These are phyloP conservation scores for Phytophthora tubulina DNA, from an alignment of 352 stramenopile species.

Conservation along the genomic window DNA sequence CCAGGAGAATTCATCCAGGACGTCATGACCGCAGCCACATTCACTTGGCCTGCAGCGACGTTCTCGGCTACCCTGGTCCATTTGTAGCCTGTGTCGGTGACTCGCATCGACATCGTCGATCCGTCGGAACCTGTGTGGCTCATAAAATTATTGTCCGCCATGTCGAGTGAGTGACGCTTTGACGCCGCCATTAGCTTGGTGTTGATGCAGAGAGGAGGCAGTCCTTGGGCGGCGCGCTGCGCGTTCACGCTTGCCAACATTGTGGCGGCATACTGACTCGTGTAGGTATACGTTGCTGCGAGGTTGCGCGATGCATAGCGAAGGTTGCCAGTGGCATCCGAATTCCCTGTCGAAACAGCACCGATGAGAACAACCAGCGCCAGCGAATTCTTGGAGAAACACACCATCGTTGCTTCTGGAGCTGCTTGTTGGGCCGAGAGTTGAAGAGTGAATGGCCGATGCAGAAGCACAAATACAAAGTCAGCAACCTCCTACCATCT, in stretches of 20 bases:
- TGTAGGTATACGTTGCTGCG: conserved; percentile 2
- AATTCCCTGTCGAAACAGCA: conserved; percentile 3
- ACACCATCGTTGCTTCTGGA: conserved; percentile 20
- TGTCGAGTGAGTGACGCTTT: conserved; percentile 38
- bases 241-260: conserved; percentile 46
- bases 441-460: conserved; percentile 22
- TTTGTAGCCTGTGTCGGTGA: conserved; percentile 49
- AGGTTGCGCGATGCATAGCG: conserved; percentile 24
- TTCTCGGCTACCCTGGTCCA: conserved; percentile 58
- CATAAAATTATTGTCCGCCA: conserved; percentile 54
- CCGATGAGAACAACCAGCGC: conserved; percentile 11
- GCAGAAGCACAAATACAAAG: not conserved
- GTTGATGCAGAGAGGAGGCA: conserved; percentile 49
- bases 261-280: conserved; percentile 15
- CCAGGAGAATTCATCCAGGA: conserved; percentile 63
- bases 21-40: conserved; percentile 48
- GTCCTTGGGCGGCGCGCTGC: conserved; percentile 44
- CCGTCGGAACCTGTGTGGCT: conserved; percentile 53
- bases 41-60: conserved; percentile 51
- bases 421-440: conserved; percentile 9
- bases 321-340: conserved; percentile 10
- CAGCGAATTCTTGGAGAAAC: conserved; percentile 20
- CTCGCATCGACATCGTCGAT: conserved; percentile 44
- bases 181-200: conserved; percentile 35
- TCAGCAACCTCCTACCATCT: not conserved